Evolutionary conservation across 2,329 filamentous ascomycete species (phyloP).

Genomic region (Annulohypoxylon truncatum): DNA sequence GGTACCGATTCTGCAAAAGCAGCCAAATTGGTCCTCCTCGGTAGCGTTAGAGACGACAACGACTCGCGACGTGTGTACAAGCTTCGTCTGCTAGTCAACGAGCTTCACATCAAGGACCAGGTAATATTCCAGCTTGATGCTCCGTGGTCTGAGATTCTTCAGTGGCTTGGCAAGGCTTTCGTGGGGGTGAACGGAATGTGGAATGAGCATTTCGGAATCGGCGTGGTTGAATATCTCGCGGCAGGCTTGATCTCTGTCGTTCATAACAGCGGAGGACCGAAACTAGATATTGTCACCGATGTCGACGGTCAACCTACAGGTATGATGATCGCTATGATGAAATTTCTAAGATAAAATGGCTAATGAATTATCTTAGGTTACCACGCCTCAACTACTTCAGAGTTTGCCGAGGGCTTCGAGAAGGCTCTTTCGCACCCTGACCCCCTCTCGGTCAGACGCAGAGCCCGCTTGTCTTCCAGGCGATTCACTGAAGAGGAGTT

Average conservation of each 20-base stretch:
- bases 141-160: slow-evolving; percentile 86
- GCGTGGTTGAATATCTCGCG: slow-evolving; percentile 97
- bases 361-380: slow-evolving; percentile 69
- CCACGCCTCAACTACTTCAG: slow-evolving; percentile 79
- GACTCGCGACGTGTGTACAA: slow-evolving; percentile 89
- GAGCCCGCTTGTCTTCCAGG: slow-evolving; percentile 81
- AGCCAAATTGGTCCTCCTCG: slow-evolving; percentile 83
- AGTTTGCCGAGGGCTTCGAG: slow-evolving; percentile 85
- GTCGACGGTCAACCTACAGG: slow-evolving; percentile 82
- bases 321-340: slow-evolving; percentile 52
- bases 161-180: slow-evolving; percentile 79
- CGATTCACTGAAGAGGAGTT: slow-evolving; percentile 93
- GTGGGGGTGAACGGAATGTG: slow-evolving; percentile 98
- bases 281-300: slow-evolving; percentile 88
- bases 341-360: slow-evolving; percentile 4
- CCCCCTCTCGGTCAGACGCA: slow-evolving; percentile 76
- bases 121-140: slow-evolving; percentile 93
- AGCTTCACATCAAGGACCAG: slow-evolving; percentile 83
- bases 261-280: slow-evolving; percentile 92
- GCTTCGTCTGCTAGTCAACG: slow-evolving; percentile 85
- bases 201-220: slow-evolving; percentile 99
- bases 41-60: slow-evolving; percentile 87
- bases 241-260: slow-evolving; percentile 93
- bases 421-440: slow-evolving; percentile 79
- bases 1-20: slow-evolving; percentile 62